A percentile compares a stretch with the other conserved stretches of the same genome.
phyloP scores from a whole-genome alignment of 768 basidiomycete genomes.

The Galerina sulciceps region DNA sequence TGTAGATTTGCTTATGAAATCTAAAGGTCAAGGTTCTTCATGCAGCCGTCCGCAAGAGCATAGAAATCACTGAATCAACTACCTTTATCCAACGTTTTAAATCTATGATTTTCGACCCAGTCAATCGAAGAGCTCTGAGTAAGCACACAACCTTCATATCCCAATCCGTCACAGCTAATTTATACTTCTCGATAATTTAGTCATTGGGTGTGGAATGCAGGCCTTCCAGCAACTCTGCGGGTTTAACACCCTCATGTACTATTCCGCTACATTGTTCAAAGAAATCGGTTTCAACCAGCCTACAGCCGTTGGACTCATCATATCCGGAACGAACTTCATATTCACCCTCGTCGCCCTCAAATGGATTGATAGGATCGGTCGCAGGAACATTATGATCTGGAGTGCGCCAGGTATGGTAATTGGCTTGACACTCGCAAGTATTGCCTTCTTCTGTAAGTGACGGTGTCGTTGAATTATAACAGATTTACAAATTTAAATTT shows the following conservation, averaged over 20 bases:
- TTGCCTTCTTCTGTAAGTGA: constrained; percentile 68
- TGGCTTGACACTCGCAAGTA: constrained; percentile 63
- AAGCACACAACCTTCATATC: constrained; percentile 23
- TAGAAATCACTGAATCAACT: constrained; percentile 63
- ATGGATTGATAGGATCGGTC: constrained; percentile 73
- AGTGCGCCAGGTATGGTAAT: constrained; percentile 77
- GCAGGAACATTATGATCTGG: constrained; percentile 70
- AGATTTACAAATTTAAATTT: not conserved
- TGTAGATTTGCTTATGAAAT: not conserved
- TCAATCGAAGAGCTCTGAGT: constrained; percentile 76
- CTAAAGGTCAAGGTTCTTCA: constrained; percentile 62
- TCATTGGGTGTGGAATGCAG: constrained; percentile 81
- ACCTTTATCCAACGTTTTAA: constrained; percentile 59
- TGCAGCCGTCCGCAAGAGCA: constrained; percentile 61
- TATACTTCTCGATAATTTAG: constrained; percentile 32
- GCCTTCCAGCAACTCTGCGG: constrained; percentile 85
- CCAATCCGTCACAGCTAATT: not conserved
- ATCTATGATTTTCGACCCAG: constrained; percentile 57
- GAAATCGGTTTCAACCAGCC: constrained; percentile 84
- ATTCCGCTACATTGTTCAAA: constrained; percentile 79
- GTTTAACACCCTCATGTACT: constrained; percentile 81
- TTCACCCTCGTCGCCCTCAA: constrained; percentile 79
- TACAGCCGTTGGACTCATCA: constrained; percentile 78
- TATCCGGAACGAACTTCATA: constrained; percentile 79
- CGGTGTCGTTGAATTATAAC: too few relatives aligned